Conservation (phyloP, 345 rosid species). For the Citrus inodora region DNA sequence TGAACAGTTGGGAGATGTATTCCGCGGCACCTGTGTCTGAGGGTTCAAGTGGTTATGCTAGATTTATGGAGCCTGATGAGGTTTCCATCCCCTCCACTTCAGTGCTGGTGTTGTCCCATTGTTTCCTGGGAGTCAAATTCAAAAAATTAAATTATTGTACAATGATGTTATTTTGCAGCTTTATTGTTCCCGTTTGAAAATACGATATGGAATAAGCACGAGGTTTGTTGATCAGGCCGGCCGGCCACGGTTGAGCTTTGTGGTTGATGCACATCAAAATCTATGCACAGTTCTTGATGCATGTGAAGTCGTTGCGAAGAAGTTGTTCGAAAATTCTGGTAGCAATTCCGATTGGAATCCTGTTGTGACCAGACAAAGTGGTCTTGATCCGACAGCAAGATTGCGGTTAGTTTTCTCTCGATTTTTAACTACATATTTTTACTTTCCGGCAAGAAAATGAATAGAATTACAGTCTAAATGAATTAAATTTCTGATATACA, state of each 20-base stretch:
- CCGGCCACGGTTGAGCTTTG: constrained; percentile 56
- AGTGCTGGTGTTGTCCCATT: constrained; percentile 45
- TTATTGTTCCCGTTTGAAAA: constrained; percentile 43
- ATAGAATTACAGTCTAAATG: no score
- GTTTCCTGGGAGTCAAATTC: constrained; percentile 39
- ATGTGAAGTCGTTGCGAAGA: constrained; percentile 49
- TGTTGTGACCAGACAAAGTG: constrained; percentile 29
- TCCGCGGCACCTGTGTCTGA: constrained; percentile 27
- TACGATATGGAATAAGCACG: constrained; percentile 55
- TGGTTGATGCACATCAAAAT: constrained; percentile 52
- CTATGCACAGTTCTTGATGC: constrained; percentile 56
- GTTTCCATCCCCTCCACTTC: constrained; percentile 44
- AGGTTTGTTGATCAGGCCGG: constrained; percentile 57
- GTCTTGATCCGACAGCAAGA: constrained; percentile 49
- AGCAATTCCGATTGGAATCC: constrained; percentile 65
- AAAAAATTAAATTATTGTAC: constrained; percentile 41
- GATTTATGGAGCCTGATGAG: constrained; percentile 48
- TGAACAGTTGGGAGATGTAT: constrained; percentile 39
- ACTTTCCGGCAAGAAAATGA: neutral
- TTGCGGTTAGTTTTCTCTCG: constrained; percentile 57
- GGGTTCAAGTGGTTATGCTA: constrained; percentile 36
- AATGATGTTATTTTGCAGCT: constrained; percentile 49
- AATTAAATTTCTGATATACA: no score
- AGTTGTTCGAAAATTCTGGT: constrained; percentile 41
- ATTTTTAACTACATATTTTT: neutral